Base-by-base conservation (phyloP, 805 yeast genomes). In the Ogataea pilisensis region DNA sequence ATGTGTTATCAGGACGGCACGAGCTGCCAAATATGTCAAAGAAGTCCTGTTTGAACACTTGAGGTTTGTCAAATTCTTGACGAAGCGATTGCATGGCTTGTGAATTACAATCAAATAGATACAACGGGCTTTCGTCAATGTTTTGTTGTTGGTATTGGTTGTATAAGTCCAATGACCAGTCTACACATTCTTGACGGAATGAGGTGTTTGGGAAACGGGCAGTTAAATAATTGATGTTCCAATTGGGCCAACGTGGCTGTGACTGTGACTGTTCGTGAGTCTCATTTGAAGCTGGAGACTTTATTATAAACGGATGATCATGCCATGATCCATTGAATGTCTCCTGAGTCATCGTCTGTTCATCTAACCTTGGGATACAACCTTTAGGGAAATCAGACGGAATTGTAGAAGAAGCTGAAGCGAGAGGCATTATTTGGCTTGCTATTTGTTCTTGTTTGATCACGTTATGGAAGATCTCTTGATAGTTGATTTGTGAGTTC, bases 1-100 rank as follows among this genome's bases (percentile, higher is more conserved):
- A 89, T n/a, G 91, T 75, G 58, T 85, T 83, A 60, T 89, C 96
- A 1, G 97, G 97, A 37, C 96, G 68, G 51, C 85, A 80, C 13
- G 64, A 61, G 14, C 57, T 40, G 4, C 47, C 46, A 33, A 60
- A 54, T n/a, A 78, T 58, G 19, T 69, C 70, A 61, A 86, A 86
- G 34, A 74, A 69, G 58, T 86, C 95, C 14, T 68, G 53, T 33
- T 70, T 65, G 52, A 85, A 82, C 1, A 75, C 64, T 1, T 55
- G 41, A 0, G 95, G 93, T 1, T 65, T 65, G 2, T 46, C 43
- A 51, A 80, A 84, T 50, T 79, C 80, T n/a, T 64, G 48, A 9
- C 70, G 64, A 37, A 86, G 61, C 30, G 70, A 68, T 40, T 64
- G 62, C 77, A 82, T 80, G 2, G 95, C 88, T n/a, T 56, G 58